phyloP scores from a whole-genome alignment of 306 rosid genomes.

The Arachis stenosperma region DNA sequence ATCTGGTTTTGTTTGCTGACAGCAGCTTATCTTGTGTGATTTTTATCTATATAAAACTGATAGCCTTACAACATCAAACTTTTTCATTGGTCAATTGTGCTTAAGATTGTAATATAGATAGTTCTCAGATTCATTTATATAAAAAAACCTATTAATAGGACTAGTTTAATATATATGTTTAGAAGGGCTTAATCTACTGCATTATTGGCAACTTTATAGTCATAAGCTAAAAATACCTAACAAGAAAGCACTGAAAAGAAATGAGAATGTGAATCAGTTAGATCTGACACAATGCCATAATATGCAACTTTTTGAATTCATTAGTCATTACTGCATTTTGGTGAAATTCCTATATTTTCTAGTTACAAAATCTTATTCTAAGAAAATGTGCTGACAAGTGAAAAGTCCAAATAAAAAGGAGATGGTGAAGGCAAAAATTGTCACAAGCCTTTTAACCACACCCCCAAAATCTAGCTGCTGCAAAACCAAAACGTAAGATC shows the following conservation, averaged over 20 bases:
- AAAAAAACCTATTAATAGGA: too few relatives aligned
- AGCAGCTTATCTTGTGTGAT: background rate
- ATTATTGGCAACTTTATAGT: background rate
- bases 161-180: too few relatives aligned
- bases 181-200: too few relatives aligned
- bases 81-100: background rate
- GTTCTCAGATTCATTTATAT: background rate
- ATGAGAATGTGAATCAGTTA: background rate
- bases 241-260: background rate
- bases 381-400: conserved; percentile 31
- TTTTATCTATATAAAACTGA: background rate
- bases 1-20: conserved; percentile 4
- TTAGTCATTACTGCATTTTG: background rate
- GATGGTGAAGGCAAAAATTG: conserved; percentile 17
- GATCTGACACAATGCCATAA: background rate
- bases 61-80: background rate
- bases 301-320: background rate
- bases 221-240: background rate
- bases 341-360: conserved; percentile 35
- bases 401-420: conserved; percentile 9
- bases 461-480: conserved; percentile 14
- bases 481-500: conserved; percentile 41
- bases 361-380: conserved; percentile 41
- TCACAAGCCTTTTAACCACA: background rate
- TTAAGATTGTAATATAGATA: background rate